Conservation (phyloP, 2,329 filamentous ascomycete species). For the Trichoderma sp. region DNA sequence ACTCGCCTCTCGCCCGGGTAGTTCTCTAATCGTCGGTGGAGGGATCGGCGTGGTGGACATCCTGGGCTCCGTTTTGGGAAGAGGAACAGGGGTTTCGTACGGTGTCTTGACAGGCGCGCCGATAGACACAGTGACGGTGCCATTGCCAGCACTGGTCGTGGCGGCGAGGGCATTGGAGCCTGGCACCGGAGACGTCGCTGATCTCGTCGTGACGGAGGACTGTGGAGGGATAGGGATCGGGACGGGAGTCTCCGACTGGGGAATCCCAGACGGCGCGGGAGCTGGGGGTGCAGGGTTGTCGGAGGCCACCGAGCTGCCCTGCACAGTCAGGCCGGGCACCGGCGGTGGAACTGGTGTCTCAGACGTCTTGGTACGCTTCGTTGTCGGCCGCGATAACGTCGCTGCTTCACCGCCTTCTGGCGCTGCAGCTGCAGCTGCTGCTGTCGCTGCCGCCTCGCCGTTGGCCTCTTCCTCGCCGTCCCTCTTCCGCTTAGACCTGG, state of each 20-base stretch:
- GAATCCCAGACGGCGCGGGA: conserved; percentile 31
- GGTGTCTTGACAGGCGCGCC: conserved; percentile 40
- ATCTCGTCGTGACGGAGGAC: conserved; percentile 35
- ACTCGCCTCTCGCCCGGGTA: conserved; percentile 36
- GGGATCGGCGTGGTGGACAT: conserved; percentile 41
- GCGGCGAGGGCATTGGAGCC: conserved; percentile 29
- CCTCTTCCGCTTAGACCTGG: conserved; percentile 51
- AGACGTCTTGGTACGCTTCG: conserved; percentile 56
- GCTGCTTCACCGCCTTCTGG: conserved; percentile 35
- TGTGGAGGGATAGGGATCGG: conserved; percentile 44
- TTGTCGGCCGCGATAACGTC: conserved; percentile 43
- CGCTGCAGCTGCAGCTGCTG: not conserved
- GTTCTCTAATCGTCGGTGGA: conserved; percentile 36
- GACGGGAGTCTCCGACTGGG: conserved; percentile 48
- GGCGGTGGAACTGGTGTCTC: conserved; percentile 59
- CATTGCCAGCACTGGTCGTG: conserved; percentile 25
- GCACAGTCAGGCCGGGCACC: conserved; percentile 36
- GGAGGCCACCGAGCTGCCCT: conserved; percentile 38
- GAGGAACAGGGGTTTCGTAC: conserved; percentile 44
- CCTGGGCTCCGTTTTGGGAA: conserved; percentile 40
- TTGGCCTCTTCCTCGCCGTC: conserved; percentile 41
- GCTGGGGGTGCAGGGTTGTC: conserved; percentile 32
- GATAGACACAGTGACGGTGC: conserved; percentile 32
- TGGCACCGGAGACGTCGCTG: conserved; percentile 40
- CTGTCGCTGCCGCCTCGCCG: conserved; percentile 37